These are phyloP conservation scores for Krasilnikovozyma curviuscula DNA, from an alignment of 768 basidiomycete species.

Conservation along the genomic window DNA sequence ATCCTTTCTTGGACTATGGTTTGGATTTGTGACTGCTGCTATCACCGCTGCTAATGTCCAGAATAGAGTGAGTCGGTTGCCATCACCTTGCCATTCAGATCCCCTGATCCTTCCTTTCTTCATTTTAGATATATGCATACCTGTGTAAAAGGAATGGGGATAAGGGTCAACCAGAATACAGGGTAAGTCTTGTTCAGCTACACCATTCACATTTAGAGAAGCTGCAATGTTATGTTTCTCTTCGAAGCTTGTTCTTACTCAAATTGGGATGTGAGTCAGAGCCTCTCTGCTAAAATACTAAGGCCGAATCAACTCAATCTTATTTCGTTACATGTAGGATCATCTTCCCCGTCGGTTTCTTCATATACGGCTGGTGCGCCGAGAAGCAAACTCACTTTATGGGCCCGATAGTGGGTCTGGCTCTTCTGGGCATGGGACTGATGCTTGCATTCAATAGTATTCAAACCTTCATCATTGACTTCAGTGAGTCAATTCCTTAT, in stretches of 20 bases:
- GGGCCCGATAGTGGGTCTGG: neutral
- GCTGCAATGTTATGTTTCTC: neutral
- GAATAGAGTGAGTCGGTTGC: neutral
- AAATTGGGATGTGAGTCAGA: slow-evolving; percentile 3
- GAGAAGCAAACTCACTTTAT: slow-evolving; percentile 1
- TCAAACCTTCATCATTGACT: slow-evolving; percentile 10
- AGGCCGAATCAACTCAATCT: neutral
- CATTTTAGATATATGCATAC: slow-evolving; percentile 8
- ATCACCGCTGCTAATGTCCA: slow-evolving; percentile 2
- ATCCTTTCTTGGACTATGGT: slow-evolving; percentile 3
- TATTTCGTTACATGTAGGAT: neutral
- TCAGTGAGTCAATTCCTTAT: slow-evolving; percentile 1
- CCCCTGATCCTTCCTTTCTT: neutral
- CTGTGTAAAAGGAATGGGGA: slow-evolving; percentile 4
- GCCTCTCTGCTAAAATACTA: neutral
- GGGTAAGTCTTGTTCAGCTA: neutral
- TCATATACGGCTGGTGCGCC: slow-evolving; percentile 1
- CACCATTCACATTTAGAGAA: neutral
- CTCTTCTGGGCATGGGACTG: neutral
- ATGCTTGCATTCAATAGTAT: slow-evolving; percentile 11
- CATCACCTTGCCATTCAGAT: neutral
- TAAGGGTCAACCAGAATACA: slow-evolving; percentile 5
- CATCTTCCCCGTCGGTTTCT: slow-evolving; percentile 3
- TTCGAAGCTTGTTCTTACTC: slow-evolving; percentile 4
- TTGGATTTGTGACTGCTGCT: slow-evolving; percentile 7